phyloP scores from a whole-genome alignment of 371 early-diverging fungal species.

The Mucor irregularis region DNA sequence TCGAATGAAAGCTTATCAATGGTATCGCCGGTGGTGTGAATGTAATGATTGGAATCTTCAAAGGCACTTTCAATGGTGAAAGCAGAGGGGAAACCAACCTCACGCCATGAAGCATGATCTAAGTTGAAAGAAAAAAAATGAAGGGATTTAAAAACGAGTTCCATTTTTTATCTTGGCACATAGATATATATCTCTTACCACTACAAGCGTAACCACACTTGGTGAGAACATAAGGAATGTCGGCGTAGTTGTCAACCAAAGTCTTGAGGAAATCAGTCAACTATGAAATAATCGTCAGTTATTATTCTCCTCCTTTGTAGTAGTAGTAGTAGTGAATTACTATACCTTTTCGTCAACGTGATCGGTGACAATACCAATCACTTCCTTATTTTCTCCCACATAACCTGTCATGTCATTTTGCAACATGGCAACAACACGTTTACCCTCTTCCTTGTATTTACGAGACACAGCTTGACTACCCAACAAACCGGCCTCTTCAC shows the following conservation, averaged over 20 bases:
- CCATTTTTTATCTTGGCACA: too few relatives aligned
- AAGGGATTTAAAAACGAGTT: too few relatives aligned
- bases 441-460: conserved; percentile 57
- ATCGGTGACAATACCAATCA: conserved; percentile 86
- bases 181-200: too few relatives aligned
- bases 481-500: conserved; percentile 84
- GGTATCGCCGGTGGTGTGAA: conserved; percentile 20
- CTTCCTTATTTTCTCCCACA: conserved; percentile 58
- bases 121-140: too few relatives aligned
- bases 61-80: conserved; percentile 85
- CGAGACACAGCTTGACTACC: conserved; percentile 89
- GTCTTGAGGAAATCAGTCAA: conserved; percentile 67
- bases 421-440: conserved; percentile 76
- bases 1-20: conserved; percentile 71
- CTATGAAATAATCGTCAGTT: conserved; percentile 28
- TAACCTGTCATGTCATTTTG: conserved; percentile 86
- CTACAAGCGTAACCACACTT: conserved; percentile 74
- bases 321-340: too few relatives aligned
- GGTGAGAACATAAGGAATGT: conserved; percentile 54
- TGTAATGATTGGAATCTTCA: conserved; percentile 59
- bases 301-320: too few relatives aligned
- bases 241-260: conserved; percentile 52
- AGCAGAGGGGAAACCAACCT: conserved; percentile 81
- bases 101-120: conserved; percentile 93
- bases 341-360: conserved; percentile 62